Percentiles rank a stretch among this genome's conserved stretches.
These are phyloP conservation scores for Populus hybrid DNA, from an alignment of 441 rosid species.

Conservation along the genomic window DNA sequence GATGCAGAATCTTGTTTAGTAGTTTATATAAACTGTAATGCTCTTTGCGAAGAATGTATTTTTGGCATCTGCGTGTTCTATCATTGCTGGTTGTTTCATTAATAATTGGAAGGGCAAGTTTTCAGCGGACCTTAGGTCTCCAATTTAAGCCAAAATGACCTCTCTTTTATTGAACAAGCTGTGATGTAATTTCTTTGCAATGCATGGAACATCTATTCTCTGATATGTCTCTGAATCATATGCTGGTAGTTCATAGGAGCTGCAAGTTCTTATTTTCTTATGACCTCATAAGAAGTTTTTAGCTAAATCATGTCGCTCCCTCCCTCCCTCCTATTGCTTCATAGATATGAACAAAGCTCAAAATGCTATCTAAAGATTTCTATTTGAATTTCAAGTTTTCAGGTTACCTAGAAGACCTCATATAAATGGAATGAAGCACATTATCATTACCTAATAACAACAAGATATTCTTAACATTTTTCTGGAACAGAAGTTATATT, in stretches of 20 bases:
- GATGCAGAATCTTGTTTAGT: not conserved
- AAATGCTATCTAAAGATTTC: not conserved
- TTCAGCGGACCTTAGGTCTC: not conserved
- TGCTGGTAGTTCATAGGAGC: not conserved
- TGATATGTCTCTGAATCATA: not conserved
- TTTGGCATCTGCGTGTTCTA: not conserved
- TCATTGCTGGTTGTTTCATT: not conserved
- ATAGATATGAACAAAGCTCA: not conserved
- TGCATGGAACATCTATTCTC: not conserved
- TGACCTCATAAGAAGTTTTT: not conserved
- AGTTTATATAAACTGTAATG: not conserved
- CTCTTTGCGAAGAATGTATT: not conserved
- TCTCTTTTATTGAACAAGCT: not conserved
- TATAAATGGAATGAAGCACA: conserved; percentile 2
- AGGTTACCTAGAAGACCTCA: not conserved
- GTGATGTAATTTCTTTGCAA: not conserved
- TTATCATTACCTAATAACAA: not conserved
- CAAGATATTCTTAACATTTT: not conserved
- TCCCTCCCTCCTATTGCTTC: not conserved
- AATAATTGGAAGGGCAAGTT: not conserved
- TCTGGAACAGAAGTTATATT: not conserved
- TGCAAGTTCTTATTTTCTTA: not conserved
- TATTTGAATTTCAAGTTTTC: not conserved
- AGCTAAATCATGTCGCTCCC: not conserved
- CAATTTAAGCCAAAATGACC: not conserved